phyloP scores from a whole-genome alignment of 805 yeast species.

The Clavispora asparagi region DNA sequence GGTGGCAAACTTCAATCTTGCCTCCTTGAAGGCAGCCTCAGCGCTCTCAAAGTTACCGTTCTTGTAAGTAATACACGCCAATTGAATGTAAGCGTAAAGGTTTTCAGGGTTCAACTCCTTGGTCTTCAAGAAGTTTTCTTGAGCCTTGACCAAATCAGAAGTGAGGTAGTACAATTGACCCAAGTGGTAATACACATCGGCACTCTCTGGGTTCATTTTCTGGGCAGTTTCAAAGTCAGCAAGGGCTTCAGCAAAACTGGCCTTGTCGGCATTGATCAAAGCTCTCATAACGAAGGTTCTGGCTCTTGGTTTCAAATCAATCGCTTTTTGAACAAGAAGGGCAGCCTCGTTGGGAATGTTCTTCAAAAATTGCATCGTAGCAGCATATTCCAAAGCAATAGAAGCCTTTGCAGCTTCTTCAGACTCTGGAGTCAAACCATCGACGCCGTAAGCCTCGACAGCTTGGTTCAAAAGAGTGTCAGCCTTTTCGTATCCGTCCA shows the following conservation, averaged over 20 bases:
- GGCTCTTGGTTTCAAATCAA: conserved; percentile 66
- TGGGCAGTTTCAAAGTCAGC: conserved; percentile 70
- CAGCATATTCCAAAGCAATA: conserved; percentile 77
- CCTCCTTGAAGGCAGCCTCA: conserved; percentile 61
- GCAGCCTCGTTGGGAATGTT: conserved; percentile 65
- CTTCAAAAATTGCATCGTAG: conserved; percentile 79
- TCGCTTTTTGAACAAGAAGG: conserved; percentile 57
- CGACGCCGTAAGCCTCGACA: conserved; percentile 39
- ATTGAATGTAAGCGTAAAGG: conserved; percentile 82
- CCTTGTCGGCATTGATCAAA: conserved; percentile 75
- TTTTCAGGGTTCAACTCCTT: conserved; percentile 69
- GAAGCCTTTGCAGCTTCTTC: conserved; percentile 44
- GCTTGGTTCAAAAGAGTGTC: conserved; percentile 57
- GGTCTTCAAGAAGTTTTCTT: conserved; percentile 69
- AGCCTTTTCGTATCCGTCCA: conserved; percentile 60
- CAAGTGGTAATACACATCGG: conserved; percentile 88
- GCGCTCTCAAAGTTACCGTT: conserved; percentile 57
- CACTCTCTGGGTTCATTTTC: conserved; percentile 58
- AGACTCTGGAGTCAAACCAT: conserved; percentile 26
- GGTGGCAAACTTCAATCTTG: conserved; percentile 72
- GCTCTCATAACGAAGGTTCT: conserved; percentile 81
- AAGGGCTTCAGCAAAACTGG: conserved; percentile 53
- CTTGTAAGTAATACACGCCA: conserved; percentile 88
- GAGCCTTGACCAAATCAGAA: conserved; percentile 68
- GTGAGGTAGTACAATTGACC: conserved; percentile 88